Base-by-base conservation (phyloP, 306 rosid genomes). In the Quercus robur region DNA sequence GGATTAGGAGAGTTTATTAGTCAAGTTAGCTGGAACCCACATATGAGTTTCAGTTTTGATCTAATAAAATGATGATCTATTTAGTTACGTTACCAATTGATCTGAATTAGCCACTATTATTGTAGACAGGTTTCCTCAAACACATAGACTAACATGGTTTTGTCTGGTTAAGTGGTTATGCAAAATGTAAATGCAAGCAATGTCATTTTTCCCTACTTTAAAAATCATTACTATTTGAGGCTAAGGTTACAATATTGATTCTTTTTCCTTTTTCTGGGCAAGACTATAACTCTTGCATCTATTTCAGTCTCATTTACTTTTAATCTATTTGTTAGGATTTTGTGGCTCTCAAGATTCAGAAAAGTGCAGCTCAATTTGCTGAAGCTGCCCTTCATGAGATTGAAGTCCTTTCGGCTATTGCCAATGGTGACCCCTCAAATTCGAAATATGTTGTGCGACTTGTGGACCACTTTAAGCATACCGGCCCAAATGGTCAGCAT, bases 261-360 rank as follows among this genome's bases (percentile, higher is more conserved):
- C 54, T 49, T 49, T n/a, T 28, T 26, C 18, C 46, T 41, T 5
- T 14, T 1, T 14, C 1, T 63, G 41, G 17, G 18, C 17, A 30
- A 31, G 26, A 10, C 52, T 12, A 26, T 12, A 26, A 69, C 70
- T 38, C 52, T 75, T 41, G 38, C 70, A 5, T 67, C 51, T 69
- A 33, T 67, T 67, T 11, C 19, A 19, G 26, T 72, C 54, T 67
- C 82, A 75, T 54, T 10, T 15, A 13, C 11, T n/a, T 56, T 72
- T 56, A 70, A 58, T 76, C 73, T 78, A 46, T 56, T 68, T 82
- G 51, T 78, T 84, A 94, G 98, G 85, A 81, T 55, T 94, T 87
- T 66, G 97, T 94, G 85, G 97, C 98, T 80, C 97, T 94, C 81
- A 94, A 94, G 90, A 94, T 94, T 85, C 98, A 94, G 90, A 94